Base-by-base conservation (phyloP, 2,329 filamentous ascomycete species). In the Ampelomyces quisqualis region DNA sequence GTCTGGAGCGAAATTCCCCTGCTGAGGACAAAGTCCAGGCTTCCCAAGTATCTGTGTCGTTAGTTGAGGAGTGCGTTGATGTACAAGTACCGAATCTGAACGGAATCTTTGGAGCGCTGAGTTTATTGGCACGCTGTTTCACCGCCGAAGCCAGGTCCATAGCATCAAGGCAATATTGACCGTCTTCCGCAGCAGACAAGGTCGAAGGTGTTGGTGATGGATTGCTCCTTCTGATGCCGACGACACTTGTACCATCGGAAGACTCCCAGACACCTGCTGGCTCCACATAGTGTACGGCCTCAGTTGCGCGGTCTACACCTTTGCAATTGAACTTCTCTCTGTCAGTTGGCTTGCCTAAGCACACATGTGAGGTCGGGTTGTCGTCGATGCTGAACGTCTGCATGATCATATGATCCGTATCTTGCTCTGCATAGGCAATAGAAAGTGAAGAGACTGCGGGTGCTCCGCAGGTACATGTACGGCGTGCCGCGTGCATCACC, bases 181-280 rank as follows among this genome's bases (percentile, higher is more conserved):
- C 44, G 26, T 56, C 43, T 33, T 64, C 55, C 38, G 49, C 42
- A 38, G 58, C 55, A 9, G 63, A 65, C 45, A 46, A 51, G 17
- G 57, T 52, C 24, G 55, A 64, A 13, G 57, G 55, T 10, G 53
- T 64, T 32, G 44, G 57, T 54, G 14, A 62, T 27, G 47, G 53
- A 35, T 54, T 54, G 47, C 72, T 73, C 47, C 68, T 77, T 20
- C 84, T 74, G 9, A 88, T 72, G 0, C 86, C 85, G 1, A 87
- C 70, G 7, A 87, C 70, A 39, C 78, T 79, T 0, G 82, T 80
- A 21, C 76, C 77, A 0, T 75, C 72, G 5, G 86, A 71, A 1
- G 79, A 71, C 45, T 83, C 79, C 85, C 85, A 89, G 0, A 70
- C 62, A 0, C 85, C 85, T 0, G 83, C 82, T 24, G 83, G 77